A percentile compares a stretch with the other conserved stretches of the same genome.
These are phyloP conservation scores for Clavispora fructus DNA, from an alignment of 805 yeast species.

Conservation along the genomic window DNA sequence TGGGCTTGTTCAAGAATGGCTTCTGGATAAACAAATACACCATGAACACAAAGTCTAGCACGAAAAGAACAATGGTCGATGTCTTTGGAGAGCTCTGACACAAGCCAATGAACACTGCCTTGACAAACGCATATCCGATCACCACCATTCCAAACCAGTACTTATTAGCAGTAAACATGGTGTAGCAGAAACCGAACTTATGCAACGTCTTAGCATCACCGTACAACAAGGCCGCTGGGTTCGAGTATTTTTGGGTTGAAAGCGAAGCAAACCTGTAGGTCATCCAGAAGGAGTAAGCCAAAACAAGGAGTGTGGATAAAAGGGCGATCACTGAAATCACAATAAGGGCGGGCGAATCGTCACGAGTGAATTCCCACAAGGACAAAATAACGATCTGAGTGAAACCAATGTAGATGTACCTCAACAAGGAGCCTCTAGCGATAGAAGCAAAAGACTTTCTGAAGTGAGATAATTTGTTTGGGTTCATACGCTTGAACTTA, in stretches of 20 bases:
- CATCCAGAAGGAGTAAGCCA: conserved; percentile 63
- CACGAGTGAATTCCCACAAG: conserved; percentile 78
- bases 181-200: conserved; percentile 83
- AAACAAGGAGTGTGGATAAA: conserved; percentile 51
- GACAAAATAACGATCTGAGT: conserved; percentile 75
- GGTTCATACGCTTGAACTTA: conserved; percentile 46
- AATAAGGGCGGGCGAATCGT: conserved; percentile 85
- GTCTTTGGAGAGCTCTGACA: conserved; percentile 79
- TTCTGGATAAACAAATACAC: conserved; percentile 54
- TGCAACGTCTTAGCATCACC: conserved; percentile 69
- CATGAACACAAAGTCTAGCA: conserved; percentile 69
- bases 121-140: conserved; percentile 55
- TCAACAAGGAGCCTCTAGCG: conserved; percentile 72
- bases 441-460: conserved; percentile 53
- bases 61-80: conserved; percentile 71
- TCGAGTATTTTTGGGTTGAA: conserved; percentile 57
- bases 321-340: conserved; percentile 73
- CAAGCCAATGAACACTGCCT: conserved; percentile 69
- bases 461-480: conserved; percentile 43
- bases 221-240: conserved; percentile 83
- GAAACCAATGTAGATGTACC: conserved; percentile 80
- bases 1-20: conserved; percentile 80
- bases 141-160: conserved; percentile 80
- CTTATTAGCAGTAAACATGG: conserved; percentile 75
- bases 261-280: conserved; percentile 56